These are phyloP conservation scores for Dryas drummondii DNA, from an alignment of 306 rosid genomes.

Conservation along the genomic window DNA sequence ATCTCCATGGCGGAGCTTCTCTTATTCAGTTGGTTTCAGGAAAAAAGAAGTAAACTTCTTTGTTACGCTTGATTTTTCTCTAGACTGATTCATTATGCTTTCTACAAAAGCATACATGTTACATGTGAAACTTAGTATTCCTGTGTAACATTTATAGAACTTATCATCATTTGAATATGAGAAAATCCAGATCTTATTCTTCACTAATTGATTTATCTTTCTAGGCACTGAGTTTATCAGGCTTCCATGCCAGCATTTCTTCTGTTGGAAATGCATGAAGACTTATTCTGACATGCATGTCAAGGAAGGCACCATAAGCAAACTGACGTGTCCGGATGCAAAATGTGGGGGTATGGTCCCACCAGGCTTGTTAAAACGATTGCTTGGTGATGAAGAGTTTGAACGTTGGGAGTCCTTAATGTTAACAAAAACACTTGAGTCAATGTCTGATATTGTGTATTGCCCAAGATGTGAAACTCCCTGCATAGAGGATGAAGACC, in stretches of 20 bases:
- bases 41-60: not conserved
- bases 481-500: constrained; percentile 78
- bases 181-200: constrained; percentile 15
- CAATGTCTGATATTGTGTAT: constrained; percentile 75
- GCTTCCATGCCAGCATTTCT: constrained; percentile 80
- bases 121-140: not conserved
- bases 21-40: not conserved
- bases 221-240: constrained; percentile 64
- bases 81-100: not conserved
- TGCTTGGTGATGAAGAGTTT: constrained; percentile 64
- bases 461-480: constrained; percentile 95
- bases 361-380: constrained; percentile 62
- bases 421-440: constrained; percentile 69
- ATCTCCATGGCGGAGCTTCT: not conserved
- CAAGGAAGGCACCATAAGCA: constrained; percentile 75
- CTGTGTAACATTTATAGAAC: constrained; percentile 14
- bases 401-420: constrained; percentile 82
- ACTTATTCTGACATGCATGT: constrained; percentile 69
- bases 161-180: not conserved
- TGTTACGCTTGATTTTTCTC: not conserved
- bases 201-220: not conserved
- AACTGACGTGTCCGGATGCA: constrained; percentile 68
- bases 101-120: not conserved
- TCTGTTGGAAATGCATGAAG: constrained; percentile 83
- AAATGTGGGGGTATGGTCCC: constrained; percentile 73